Percentiles rank a stretch among this genome's conserved stretches.
Conservation (phyloP, 306 rosid genomes). For the Pyrus betulifolia region DNA sequence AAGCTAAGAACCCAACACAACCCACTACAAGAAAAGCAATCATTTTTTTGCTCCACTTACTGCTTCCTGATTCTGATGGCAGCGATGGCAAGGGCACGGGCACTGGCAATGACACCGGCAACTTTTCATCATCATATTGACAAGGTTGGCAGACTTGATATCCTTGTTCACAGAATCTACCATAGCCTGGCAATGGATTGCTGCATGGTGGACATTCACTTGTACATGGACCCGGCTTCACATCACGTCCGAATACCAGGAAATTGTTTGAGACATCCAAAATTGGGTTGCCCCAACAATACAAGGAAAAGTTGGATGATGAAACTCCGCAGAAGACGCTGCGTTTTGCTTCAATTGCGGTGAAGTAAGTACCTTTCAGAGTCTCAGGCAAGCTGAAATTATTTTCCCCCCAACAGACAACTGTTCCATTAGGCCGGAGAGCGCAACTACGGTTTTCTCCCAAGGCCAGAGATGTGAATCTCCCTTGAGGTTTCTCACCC, state of each 20-base stretch:
- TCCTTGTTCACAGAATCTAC: conserved; percentile 20
- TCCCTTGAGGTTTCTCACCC: conserved; percentile 34
- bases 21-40: conserved; percentile 75
- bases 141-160: conserved; percentile 29
- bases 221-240: conserved; percentile 72
- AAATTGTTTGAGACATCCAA: conserved; percentile 20
- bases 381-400: conserved; percentile 44
- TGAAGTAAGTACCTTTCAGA: conserved; percentile 27
- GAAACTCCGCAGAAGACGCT: conserved; percentile 62
- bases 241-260: conserved; percentile 34
- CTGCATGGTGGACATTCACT: conserved; percentile 24
- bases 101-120: not conserved
- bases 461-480: conserved; percentile 58
- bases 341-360: conserved; percentile 45
- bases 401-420: conserved; percentile 68
- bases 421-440: conserved; percentile 23
- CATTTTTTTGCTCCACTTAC: conserved; percentile 46
- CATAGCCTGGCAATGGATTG: conserved; percentile 14
- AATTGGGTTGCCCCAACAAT: conserved; percentile 61
- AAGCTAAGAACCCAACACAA: conserved; percentile 53
- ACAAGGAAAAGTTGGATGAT: conserved; percentile 29
- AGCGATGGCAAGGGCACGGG: not conserved
- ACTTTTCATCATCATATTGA: not conserved
- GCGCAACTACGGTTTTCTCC: conserved; percentile 70
- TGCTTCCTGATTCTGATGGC: not conserved